Conservation (phyloP, 176 grass and related monocot species). For the Oryza longistaminata region DNA sequence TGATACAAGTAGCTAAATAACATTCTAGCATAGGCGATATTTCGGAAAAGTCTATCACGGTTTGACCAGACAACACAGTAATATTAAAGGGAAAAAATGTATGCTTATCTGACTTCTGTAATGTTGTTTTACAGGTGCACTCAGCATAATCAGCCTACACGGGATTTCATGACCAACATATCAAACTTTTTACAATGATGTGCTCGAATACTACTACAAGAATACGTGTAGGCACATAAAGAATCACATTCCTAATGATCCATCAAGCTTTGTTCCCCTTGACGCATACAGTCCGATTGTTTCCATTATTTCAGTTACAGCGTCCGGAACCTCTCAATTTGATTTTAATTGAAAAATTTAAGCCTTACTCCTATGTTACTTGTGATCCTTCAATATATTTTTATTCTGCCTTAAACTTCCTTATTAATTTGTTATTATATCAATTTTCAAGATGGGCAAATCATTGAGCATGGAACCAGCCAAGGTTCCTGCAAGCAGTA, state of each 20-base stretch:
- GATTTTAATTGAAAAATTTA: not conserved
- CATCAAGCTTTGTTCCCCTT: not conserved
- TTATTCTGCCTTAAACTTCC: not conserved
- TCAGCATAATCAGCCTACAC: not conserved
- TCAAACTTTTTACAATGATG: not conserved
- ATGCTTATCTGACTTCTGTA: not conserved
- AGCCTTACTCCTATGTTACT: not conserved
- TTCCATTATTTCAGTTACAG: not conserved
- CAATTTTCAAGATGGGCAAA: constrained; percentile 51
- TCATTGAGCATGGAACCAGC: constrained; percentile 57
- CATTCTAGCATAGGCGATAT: not conserved
- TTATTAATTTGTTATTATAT: constrained; percentile 2
- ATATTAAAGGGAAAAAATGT: constrained; percentile 5
- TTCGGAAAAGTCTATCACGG: not conserved
- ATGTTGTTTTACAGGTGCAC: not conserved
- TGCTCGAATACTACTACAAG: not conserved
- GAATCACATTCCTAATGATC: not conserved
- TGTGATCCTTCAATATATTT: not conserved
- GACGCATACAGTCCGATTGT: not conserved
- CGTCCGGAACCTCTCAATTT: not conserved
- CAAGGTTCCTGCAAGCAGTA: constrained; percentile 65
- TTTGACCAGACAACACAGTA: not conserved
- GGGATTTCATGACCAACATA: not conserved
- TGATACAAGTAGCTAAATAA: not conserved
- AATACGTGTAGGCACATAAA: not conserved